Percentiles rank a stretch among this genome's conserved stretches.
These are phyloP conservation scores for Pisolithus tinctorius DNA, from an alignment of 768 basidiomycete genomes.

Conservation along the genomic window DNA sequence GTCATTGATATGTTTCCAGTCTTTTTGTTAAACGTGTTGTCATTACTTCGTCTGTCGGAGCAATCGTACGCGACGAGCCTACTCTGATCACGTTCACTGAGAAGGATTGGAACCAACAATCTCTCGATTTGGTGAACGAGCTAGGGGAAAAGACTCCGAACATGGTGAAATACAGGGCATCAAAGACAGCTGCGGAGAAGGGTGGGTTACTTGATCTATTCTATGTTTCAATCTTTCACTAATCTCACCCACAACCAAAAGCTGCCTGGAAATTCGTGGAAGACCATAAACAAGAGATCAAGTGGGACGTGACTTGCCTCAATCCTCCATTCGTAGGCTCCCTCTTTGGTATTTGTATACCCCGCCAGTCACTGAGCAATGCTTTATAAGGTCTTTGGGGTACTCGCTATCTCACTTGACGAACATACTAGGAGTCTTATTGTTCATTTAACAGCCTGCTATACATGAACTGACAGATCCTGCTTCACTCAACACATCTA, in stretches of 20 bases:
- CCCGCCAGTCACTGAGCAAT: neutral
- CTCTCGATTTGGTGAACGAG: conserved; percentile 31
- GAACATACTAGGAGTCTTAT: neutral
- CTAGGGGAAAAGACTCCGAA: conserved; percentile 38
- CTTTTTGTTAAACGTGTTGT: conserved; percentile 59
- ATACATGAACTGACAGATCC: conserved; percentile 35
- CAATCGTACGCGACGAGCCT: conserved; percentile 30
- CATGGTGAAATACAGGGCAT: conserved; percentile 45
- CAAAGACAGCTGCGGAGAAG: conserved; percentile 61
- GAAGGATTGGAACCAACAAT: conserved; percentile 53
- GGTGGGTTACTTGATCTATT: conserved; percentile 22
- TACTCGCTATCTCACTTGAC: conserved; percentile 1
- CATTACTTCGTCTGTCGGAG: conserved; percentile 56
- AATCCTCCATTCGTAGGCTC: conserved; percentile 33
- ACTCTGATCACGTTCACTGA: conserved; percentile 34
- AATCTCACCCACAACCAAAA: conserved; percentile 1
- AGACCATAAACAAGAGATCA: conserved; percentile 24
- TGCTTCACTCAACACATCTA: conserved; percentile 34
- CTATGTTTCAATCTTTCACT: neutral
- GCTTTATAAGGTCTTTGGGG: conserved; percentile 22
- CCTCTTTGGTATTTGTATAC: neutral
- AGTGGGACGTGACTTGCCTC: conserved; percentile 35
- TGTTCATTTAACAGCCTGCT: conserved; percentile 26
- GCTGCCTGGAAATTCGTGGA: conserved; percentile 47
- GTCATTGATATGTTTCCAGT: conserved; percentile 4